These are phyloP conservation scores for Chaetomium tenue DNA, from an alignment of 495 filamentous ascomycete species.

Conservation along the genomic window DNA sequence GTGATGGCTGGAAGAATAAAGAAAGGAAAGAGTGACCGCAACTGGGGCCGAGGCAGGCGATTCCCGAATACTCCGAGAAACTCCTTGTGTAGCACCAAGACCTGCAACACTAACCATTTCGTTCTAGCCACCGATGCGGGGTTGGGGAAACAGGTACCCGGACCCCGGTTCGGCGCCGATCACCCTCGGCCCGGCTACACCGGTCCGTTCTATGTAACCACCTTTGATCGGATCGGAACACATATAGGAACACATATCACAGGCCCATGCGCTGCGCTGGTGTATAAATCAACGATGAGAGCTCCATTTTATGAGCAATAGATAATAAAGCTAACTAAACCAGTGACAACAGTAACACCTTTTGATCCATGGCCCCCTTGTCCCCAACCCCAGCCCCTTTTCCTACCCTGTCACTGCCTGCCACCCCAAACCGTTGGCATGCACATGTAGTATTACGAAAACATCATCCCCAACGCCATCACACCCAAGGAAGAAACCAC, in stretches of 20 bases:
- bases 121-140: conserved; percentile 5
- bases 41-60: conserved; percentile 7
- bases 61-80: background rate
- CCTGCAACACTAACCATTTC: background rate
- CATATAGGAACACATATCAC: background rate
- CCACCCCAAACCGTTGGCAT: background rate
- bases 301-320: background rate
- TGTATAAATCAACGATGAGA: background rate
- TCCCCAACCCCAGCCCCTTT: background rate
- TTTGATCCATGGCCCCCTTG: background rate
- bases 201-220: background rate
- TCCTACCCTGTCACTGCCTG: background rate
- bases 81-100: background rate
- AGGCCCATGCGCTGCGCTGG: no score
- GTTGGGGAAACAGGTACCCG: conserved; percentile 21
- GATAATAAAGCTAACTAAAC: background rate
- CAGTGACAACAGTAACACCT: background rate
- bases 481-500: background rate
- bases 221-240: background rate
- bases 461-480: background rate
- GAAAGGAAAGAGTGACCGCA: background rate
- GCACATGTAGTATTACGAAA: background rate
- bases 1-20: background rate
- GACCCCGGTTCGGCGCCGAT: conserved; percentile 15
- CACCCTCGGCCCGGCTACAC: conserved; percentile 13